Evolutionary conservation across 1,284 basidiomycete genomes (phyloP), one percentile per base, ranked within the genome.

Genomic region (Trametes polyzona): DNA sequence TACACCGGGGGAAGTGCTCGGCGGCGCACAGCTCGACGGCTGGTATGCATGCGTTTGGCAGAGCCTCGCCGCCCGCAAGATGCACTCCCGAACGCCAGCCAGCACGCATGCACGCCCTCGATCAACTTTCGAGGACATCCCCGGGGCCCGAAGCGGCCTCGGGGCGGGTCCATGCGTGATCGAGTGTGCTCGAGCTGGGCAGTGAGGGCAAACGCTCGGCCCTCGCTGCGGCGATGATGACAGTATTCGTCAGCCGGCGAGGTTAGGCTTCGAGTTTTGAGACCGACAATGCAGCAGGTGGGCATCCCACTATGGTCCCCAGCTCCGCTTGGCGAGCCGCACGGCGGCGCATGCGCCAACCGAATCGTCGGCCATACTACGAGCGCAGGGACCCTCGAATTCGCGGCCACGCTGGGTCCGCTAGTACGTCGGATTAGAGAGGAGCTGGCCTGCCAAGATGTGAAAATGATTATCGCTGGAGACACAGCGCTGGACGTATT

Each of bases 381-480:
- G n/a, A 21, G 8, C 10, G 12, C n/a, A n/a, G 1, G 49, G 24
- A 47, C 44, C 52, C 52, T 35, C 37, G 44, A 47, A 47, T 48
- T 43, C 12, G 40, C 30, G 32, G 46, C 43, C 43, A 53, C 36
- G 35, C 46, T 27, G 46, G 39, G 14, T 21, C 29, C n/a, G n/a
- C n/a, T n/a, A n/a, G n/a, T n/a, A n/a, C n/a, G n/a, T n/a, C n/a
- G n/a, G n/a, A n/a, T n/a, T n/a, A n/a, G n/a, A n/a, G n/a, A n/a
- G n/a, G n/a, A n/a, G n/a, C 32, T 46, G 30, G 46, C 47, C 46
- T 48, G 53, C 53, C 53, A 55, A 55, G 53, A 48, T 55, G 53
- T 55, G 53, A 55, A 55, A 55, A 48, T 55, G 53, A 43, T 40
- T 41, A 41, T 41, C 53, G 32, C n/a, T n/a, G 39, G 24, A 17